Evolutionary conservation across 768 basidiomycete species (phyloP).

Genomic region (Rhodosporidiobolus sp.): DNA sequence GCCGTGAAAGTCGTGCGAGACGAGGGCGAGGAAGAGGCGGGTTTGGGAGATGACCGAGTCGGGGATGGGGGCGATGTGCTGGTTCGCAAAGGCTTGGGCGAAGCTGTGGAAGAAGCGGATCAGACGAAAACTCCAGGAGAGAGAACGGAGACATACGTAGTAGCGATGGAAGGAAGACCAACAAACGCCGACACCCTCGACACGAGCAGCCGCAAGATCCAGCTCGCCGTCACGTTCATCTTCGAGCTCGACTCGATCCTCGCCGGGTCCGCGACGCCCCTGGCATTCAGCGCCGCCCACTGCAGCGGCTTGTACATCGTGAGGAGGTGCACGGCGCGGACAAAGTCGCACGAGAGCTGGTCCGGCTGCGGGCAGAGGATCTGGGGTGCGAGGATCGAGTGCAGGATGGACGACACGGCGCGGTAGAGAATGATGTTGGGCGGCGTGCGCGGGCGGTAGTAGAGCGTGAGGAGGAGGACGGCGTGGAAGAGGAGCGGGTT

Average conservation of each 20-base stretch:
- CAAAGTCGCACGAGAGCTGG: constrained; percentile 31
- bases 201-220: constrained; percentile 32
- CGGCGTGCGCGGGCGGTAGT: constrained; percentile 31
- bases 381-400: constrained; percentile 31
- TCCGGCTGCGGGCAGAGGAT: constrained; percentile 39
- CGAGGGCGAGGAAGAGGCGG: constrained; percentile 31
- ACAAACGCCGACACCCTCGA: constrained; percentile 20
- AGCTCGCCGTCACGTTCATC: constrained; percentile 36
- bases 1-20: constrained; percentile 40
- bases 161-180: constrained; percentile 25
- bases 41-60: constrained; percentile 22
- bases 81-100: constrained; percentile 32
- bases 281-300: constrained; percentile 22
- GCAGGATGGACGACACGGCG: constrained; percentile 26
- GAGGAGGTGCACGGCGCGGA: constrained; percentile 30
- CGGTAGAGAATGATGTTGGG: constrained; percentile 31
- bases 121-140: background rate
- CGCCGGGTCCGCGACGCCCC: constrained; percentile 17
- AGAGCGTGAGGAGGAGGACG: constrained; percentile 35
- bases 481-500: constrained; percentile 37
- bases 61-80: constrained; percentile 20
- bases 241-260: constrained; percentile 30
- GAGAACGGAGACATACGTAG: background rate
- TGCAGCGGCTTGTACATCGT: constrained; percentile 39
- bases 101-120: constrained; percentile 2